Base-by-base conservation (phyloP, 805 yeast species). In the Kodamaea neixiangensis region DNA sequence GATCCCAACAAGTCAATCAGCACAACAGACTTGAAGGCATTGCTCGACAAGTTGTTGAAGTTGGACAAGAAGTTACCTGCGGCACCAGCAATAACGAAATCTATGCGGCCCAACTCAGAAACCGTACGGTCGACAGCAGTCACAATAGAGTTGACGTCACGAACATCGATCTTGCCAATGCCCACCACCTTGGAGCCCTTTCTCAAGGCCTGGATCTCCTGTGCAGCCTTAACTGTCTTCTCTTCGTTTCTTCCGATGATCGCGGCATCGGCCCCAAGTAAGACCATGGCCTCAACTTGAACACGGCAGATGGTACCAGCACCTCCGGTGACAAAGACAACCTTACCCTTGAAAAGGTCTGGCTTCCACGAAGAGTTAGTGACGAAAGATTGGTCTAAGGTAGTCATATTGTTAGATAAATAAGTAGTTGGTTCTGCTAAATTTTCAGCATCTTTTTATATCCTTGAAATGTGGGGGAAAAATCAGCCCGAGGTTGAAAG, bases 251-350 rank as follows among this genome's bases (percentile, higher is more conserved):
- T 80, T 2, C 98, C 97, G 22, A 93, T 67, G 41, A 93, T 86
- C 4, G 88, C 88, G 13, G 96, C 96, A 61, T 89, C 76, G 48
- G 97, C 94, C 4, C 98, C 98, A 9, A 93, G 72, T 14, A 81
- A 69, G 2, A 90, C 86, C 69, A 93, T 56, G 0, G 96, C 96
- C 65, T 89, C 96, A 0, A 87, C 81, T 67, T 92, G 97, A 5
- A 87, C 93, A 44, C 94, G 75, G 67, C 97, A 92, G 49, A 93
- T 92, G n/a, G 96, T 83, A 10, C 97, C 97, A 1, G 97, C 94
- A 11, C 97, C 97, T 5, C 98, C 98, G 0, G 98, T 93, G 47
- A 90, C 89, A 58, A 92, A 87, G 4, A 83, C 94, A 2, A 89
- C 97, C 66, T 91, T 91, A 11, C 87, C 96, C 51, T 82, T 77